phyloP scores from a whole-genome alignment of 2,329 filamentous ascomycete species.

The Dactylellina haptotyla region DNA sequence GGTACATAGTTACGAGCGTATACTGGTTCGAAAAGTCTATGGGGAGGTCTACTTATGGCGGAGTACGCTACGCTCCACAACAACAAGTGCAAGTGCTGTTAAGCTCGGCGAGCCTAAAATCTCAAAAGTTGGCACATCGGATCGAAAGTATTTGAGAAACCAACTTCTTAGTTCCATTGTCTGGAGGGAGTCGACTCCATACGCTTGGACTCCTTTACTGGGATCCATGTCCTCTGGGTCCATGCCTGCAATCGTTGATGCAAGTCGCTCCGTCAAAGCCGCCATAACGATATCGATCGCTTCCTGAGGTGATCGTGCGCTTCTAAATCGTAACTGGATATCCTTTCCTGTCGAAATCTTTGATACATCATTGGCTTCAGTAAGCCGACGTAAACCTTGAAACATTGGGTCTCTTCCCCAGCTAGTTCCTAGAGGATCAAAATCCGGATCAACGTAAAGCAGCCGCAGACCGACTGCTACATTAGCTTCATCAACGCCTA shows the following conservation, averaged over 20 bases:
- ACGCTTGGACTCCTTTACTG: conserved; percentile 23
- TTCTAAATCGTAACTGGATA: neutral
- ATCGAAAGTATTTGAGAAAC: conserved; percentile 32
- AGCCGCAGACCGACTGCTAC: neutral
- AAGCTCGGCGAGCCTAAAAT: conserved; percentile 23
- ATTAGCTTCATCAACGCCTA: neutral
- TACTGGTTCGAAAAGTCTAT: too few species aligned
- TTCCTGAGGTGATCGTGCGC: conserved; percentile 5
- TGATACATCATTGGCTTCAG: neutral
- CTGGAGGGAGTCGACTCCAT: conserved; percentile 29
- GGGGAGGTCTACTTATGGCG: too few species aligned
- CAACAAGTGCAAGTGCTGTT: neutral
- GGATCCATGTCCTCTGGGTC: conserved; percentile 15
- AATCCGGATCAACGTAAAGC: conserved; percentile 15
- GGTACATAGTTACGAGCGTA: too few species aligned
- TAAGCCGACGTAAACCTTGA: conserved; percentile 6
- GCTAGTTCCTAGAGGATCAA: conserved; percentile 25
- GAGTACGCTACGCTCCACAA: neutral
- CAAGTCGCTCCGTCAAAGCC: conserved; percentile 10
- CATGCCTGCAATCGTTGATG: conserved; percentile 6
- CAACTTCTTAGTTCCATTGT: conserved; percentile 33
- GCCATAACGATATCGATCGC: conserved; percentile 6
- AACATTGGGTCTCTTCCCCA: conserved; percentile 34
- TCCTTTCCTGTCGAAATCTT: neutral
- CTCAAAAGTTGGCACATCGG: conserved; percentile 30